Base-by-base conservation (phyloP, 192 early-diverging fungal genomes). In the Spinellus fusiger region DNA sequence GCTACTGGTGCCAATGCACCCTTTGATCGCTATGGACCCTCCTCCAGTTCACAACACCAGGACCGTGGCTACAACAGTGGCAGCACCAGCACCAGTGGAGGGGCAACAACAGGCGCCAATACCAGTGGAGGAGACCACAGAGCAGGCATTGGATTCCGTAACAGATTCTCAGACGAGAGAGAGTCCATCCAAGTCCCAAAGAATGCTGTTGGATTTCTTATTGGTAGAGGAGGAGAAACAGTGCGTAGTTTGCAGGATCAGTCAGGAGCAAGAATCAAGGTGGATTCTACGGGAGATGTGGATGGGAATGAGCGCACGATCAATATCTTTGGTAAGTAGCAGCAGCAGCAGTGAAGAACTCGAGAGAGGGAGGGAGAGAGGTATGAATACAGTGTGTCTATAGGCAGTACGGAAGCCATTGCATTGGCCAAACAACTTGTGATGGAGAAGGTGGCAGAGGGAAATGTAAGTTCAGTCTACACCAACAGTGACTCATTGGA, bases 161-260 rank as follows among this genome's bases (percentile, higher is more conserved):
- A 37, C 49, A 44, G 40, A 44, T 44, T 44, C 18, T n/a, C 40
- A 6, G 73, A 71, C 2, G 68, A 71, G 4, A 66, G 51, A 26
- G 80, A 80, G 13, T 77, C 74, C 15, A 84, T 89, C 51, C 73
- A 78, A 49, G 84, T 89, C 22, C 83, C 82, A 13, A 75, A 77
- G 22, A 76, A 80, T 56, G 70, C 71, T 37, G 81, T 85, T 33
- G 80, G 75, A 20, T 65, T 79, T 13, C 75, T 81, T 22, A 79
- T 79, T 54, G 82, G 77, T 56, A 73, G 70, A 68, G 66, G 82
- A 31, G 84, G 84, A 26, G 84, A 86, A 56, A 86, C 80, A 10
- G 78, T 86, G 10, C 68, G 77, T 55, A 56, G 65, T 38, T 73
- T 86, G 34, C 80, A 86, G 69, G 76, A 79, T 44, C 76, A 82